Percentiles rank a stretch among this genome's conserved stretches.
These are phyloP conservation scores for Puccinellia tenuiflora DNA, from an alignment of 176 grass and related monocot genomes.

Conservation along the genomic window DNA sequence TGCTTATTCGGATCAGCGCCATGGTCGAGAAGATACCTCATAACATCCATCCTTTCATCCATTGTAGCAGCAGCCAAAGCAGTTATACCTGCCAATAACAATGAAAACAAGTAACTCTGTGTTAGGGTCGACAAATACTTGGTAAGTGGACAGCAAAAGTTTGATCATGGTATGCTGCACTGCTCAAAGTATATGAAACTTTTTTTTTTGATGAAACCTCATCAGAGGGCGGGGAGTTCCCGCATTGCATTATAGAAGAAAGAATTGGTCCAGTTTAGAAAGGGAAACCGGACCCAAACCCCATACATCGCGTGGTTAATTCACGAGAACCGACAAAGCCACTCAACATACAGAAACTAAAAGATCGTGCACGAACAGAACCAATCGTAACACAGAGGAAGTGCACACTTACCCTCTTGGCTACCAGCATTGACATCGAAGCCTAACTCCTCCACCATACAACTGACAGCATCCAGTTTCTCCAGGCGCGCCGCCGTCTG, in stretches of 20 bases:
- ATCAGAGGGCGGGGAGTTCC: no score
- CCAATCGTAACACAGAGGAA: neutral
- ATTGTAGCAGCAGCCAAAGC: constrained; percentile 19
- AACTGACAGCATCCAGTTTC: constrained; percentile 5
- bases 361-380: neutral
- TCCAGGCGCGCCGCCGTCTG: constrained; percentile 15
- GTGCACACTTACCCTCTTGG: neutral
- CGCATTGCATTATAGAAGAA: no score
- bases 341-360: neutral
- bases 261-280: no score
- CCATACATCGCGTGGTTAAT: no score
- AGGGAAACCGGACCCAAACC: no score
- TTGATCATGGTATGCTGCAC: neutral
- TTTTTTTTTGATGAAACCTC: no score
- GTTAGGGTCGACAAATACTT: neutral
- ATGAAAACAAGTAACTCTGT: neutral
- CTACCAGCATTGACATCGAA: constrained; percentile 1
- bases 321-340: no score
- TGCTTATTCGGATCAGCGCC: constrained; percentile 9
- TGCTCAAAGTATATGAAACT: neutral
- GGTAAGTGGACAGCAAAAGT: neutral
- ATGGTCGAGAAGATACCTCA: constrained; percentile 21
- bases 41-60: constrained; percentile 9
- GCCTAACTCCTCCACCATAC: constrained; percentile 27
- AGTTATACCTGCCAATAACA: constrained; percentile 23